These are phyloP conservation scores for Kalaharituber pfeilii DNA, from an alignment of 2,329 filamentous ascomycete genomes.

Conservation along the genomic window DNA sequence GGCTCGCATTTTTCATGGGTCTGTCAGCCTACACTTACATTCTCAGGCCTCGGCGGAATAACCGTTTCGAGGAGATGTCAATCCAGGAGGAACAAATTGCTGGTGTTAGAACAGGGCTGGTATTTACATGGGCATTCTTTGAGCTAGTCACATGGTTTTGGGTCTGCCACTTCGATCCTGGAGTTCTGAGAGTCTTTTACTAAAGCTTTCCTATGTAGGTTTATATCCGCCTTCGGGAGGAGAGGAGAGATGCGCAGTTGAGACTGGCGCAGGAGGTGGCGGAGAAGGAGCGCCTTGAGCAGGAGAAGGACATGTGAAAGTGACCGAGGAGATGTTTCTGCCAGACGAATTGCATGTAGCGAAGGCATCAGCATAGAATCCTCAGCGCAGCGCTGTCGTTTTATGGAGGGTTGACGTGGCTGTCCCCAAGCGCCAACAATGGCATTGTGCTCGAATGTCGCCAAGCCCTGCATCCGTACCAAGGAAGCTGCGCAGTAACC, in stretches of 20 bases:
- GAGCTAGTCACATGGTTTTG: conserved; percentile 80
- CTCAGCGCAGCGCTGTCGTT: too few species aligned
- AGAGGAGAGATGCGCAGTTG: conserved; percentile 28
- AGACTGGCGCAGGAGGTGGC: conserved; percentile 25
- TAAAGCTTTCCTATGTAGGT: background rate
- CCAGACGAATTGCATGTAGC: too few species aligned
- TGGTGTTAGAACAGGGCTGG: conserved; percentile 61
- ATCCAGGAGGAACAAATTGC: conserved; percentile 40
- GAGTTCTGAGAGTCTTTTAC: background rate
- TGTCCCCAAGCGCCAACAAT: too few species aligned
- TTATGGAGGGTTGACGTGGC: too few species aligned
- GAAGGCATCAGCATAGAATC: too few species aligned
- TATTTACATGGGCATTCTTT: conserved; percentile 71
- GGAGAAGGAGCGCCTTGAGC: too few species aligned
- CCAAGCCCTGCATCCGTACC: too few species aligned
- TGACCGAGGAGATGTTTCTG: too few species aligned
- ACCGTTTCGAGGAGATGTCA: conserved; percentile 10
- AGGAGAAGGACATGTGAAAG: too few species aligned
- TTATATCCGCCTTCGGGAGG: conserved; percentile 45
- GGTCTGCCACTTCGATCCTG: conserved; percentile 33
- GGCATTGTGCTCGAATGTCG: too few species aligned
- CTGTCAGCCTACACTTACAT: conserved; percentile 48
- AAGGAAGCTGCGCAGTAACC: too few species aligned
- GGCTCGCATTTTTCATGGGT: conserved; percentile 43
- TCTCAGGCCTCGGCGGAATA: conserved; percentile 29